Conservation (phyloP, 2,329 filamentous ascomycete genomes). For the Fusarium sp. region DNA sequence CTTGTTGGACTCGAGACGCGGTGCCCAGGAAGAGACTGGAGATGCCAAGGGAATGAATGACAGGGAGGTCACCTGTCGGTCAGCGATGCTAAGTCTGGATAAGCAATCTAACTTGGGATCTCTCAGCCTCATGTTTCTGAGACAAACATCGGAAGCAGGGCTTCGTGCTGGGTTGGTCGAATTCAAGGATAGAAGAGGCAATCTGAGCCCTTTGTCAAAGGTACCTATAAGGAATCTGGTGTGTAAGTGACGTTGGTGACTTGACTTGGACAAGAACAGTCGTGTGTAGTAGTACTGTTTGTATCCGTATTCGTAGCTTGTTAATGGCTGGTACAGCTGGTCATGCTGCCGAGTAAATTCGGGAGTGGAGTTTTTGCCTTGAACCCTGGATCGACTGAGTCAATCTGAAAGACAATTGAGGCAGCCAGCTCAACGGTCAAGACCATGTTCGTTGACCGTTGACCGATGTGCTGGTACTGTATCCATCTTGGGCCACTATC, state of each 20-base stretch:
- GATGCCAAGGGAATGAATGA: slow-evolving; percentile 16
- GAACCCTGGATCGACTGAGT: slow-evolving; percentile 8
- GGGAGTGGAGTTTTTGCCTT: slow-evolving; percentile 7
- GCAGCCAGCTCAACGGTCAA: slow-evolving; percentile 16
- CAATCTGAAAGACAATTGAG: slow-evolving; percentile 24
- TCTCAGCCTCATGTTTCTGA: slow-evolving; percentile 37
- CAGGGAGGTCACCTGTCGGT: slow-evolving; percentile 38
- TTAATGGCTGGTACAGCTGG: neutral
- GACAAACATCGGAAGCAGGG: slow-evolving; percentile 39
- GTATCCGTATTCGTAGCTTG: slow-evolving; percentile 13
- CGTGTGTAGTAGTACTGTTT: neutral
- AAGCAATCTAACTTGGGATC: slow-evolving; percentile 33
- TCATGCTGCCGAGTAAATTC: slow-evolving; percentile 1
- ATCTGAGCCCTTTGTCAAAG: slow-evolving; percentile 7
- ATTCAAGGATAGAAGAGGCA: slow-evolving; percentile 1
- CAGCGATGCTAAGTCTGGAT: slow-evolving; percentile 31
- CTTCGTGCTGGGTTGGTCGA: slow-evolving; percentile 7
- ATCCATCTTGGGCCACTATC: slow-evolving; percentile 6
- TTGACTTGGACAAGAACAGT: neutral
- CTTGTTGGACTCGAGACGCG: slow-evolving; percentile 40
- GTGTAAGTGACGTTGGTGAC: neutral
- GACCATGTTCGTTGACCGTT: neutral
- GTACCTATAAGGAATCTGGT: slow-evolving; percentile 4
- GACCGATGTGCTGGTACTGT: slow-evolving; percentile 7
- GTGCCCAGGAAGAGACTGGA: slow-evolving; percentile 14